Evolutionary conservation across 768 basidiomycete species (phyloP), one percentile per base, ranked within the genome.

Genomic region (Tulasnella sp.): DNA sequence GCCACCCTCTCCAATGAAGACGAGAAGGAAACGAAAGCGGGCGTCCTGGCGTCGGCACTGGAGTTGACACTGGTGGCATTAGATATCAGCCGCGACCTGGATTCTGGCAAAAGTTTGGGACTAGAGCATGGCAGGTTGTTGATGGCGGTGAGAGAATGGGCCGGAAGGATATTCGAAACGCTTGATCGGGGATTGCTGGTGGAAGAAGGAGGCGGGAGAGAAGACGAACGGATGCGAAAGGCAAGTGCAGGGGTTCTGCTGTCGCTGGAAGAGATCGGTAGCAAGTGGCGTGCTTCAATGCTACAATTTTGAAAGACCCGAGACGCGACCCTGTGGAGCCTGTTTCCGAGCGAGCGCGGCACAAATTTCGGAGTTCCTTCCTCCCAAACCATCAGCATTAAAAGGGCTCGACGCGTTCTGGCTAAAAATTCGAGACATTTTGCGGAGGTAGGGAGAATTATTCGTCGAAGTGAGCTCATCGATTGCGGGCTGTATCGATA

Each of bases 91-190:
- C 62, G 84, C 17, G 84, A 87, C 34, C 66, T 86, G 4, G 94
- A 98, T 61, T 80, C 74, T 2, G 94, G 92, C 0, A 76, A 77
- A 40, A 74, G 80, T 1, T 69, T 97, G 35, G 76, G 83, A 12
- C 72, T 87, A 45, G 91, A 93, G 50, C 81, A 89, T 63, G 79
- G 85, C 0, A 71, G 76, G 11, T 68, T 92, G 19, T 64, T 94
- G 32, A 69, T 89, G 21, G 82, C 81, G 1, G 70, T 77, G 1
- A 81, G 82, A 4, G 89, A 93, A 66, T 96, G 92, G 93, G 86
- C 84, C 1, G 72, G 73, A 8, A 74, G 72, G 45, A 72, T 92
- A 2, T 84, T 93, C 65, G 67, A 72, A 8, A 68, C 65, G 51
- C 67, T 92, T 55, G 84, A 88, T 57, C 75, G 75, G 62, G 86